Evolutionary conservation across 371 early-diverging fungal species (phyloP).

Genomic region (Syncephalastrum contaminatum): DNA sequence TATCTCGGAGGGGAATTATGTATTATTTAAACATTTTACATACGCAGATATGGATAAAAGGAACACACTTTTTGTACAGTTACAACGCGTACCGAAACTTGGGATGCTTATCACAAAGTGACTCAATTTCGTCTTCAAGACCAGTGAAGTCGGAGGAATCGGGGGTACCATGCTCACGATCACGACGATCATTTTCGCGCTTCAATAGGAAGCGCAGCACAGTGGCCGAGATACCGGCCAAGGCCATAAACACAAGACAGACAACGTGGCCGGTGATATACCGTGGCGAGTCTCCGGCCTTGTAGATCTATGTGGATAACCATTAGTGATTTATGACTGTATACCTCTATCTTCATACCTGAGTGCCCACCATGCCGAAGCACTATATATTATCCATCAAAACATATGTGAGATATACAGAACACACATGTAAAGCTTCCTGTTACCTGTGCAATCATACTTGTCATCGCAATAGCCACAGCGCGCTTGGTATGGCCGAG

Average conservation of each 20-base stretch:
- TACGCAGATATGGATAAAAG: no score
- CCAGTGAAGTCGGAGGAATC: constrained; percentile 16
- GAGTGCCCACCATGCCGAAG: constrained; percentile 58
- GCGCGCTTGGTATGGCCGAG: constrained; percentile 59
- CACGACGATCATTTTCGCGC: constrained; percentile 48
- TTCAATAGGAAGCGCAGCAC: constrained; percentile 36
- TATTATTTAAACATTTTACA: no score
- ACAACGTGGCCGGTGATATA: constrained; percentile 51
- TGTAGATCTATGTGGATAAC: constrained; percentile 34
- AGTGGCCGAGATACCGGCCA: constrained; percentile 27
- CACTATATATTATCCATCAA: constrained; percentile 21
- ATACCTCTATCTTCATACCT: constrained; percentile 17
- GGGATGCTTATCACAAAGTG: constrained; percentile 44
- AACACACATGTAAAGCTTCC: not conserved
- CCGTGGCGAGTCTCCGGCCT: constrained; percentile 43
- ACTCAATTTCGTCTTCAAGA: constrained; percentile 20
- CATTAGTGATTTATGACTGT: not conserved
- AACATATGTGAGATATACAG: not conserved
- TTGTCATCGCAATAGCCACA: constrained; percentile 51
- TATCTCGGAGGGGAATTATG: no score
- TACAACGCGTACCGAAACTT: constrained; percentile 47
- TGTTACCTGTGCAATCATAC: constrained; percentile 46
- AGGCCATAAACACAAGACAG: constrained; percentile 41
- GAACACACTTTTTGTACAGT: not conserved
- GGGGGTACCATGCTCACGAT: constrained; percentile 32